These are phyloP conservation scores for Sporothrix schenckii DNA, from an alignment of 2,329 filamentous ascomycete species.

Conservation along the genomic window DNA sequence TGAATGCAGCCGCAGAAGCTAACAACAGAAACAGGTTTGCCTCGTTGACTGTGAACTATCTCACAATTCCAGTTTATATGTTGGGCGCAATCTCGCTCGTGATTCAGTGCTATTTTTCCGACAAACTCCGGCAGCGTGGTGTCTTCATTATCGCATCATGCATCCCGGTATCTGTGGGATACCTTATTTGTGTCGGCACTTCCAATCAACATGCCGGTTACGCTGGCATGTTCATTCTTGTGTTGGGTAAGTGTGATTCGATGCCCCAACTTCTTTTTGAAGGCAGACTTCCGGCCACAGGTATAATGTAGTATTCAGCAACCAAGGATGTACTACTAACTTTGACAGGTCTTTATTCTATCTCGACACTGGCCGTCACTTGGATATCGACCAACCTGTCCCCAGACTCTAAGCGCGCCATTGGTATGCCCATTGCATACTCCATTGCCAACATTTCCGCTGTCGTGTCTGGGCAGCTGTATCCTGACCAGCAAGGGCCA, in stretches of 20 bases:
- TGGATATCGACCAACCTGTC: constrained; percentile 12
- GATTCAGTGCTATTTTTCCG: constrained; percentile 5
- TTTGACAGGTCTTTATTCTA: neutral
- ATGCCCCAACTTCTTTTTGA: too few species aligned
- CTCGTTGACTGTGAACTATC: constrained; percentile 4
- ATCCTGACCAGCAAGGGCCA: neutral
- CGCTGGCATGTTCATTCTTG: constrained; percentile 13
- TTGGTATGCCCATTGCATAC: neutral
- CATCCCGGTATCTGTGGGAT: neutral
- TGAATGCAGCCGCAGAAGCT: too few species aligned
- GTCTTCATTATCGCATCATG: constrained; percentile 2
- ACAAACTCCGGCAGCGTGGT: neutral
- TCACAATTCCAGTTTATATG: neutral
- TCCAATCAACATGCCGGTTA: constrained; percentile 6
- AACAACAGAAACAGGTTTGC: neutral
- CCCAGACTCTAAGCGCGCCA: neutral
- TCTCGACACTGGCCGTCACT: neutral
- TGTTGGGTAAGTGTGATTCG: neutral
- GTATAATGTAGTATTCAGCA: too few species aligned
- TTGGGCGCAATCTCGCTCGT: constrained; percentile 3
- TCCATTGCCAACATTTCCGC: constrained; percentile 5
- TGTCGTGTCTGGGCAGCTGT: neutral
- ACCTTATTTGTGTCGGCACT: constrained; percentile 7
- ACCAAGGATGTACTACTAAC: neutral
- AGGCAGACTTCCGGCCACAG: too few species aligned